Evolutionary conservation across 345 rosid genomes (phyloP), one percentile per base, ranked within the genome.

Genomic region (Acer campestre): DNA sequence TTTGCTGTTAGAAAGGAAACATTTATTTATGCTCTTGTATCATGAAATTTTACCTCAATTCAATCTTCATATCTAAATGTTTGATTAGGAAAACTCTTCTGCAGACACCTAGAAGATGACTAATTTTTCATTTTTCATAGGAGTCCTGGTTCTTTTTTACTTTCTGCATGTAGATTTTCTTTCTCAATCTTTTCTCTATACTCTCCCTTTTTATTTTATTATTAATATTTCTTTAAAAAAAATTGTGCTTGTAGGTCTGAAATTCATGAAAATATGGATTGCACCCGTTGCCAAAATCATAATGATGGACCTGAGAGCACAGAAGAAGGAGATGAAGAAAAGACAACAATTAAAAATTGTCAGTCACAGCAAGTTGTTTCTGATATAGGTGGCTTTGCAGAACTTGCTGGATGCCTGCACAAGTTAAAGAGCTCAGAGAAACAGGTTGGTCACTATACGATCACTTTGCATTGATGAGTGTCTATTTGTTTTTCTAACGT

Each of bases 331-430:
- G 83, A 78, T 51, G 89, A 67, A 81, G 85, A 80, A 66, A 76
- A 64, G 49, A 56, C 84, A 49, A 79, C 64, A 40, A 58, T 44
- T 44, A 61, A 56, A 82, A 79, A 70, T 79, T 70, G 56, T 73
- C 75, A 67, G 65, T 67, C 80, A 70, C 81, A 79, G 73, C 71
- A 80, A 80, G 91, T 86, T 68, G 74, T 56, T 70, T 16, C 31
- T 61, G 98, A 93, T 81, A 86, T 90, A 58, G 98, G 98, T 74
- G 94, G 97, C 77, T 96, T 96, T 88, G 98, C 97, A 14, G 89
- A 81, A 77, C 80, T 89, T 68, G 80, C 99, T 76, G 97, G 89
- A 59, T 91, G 97, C 83, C 73, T 90, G 70, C 74, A 86, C 75
- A 86, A 82, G 80, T 73, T 94, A 80, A 94, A 88, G 91, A 77